Evolutionary conservation across 768 basidiomycete genomes (phyloP).

Genomic region (Tubosaeta brunneosetosa): DNA sequence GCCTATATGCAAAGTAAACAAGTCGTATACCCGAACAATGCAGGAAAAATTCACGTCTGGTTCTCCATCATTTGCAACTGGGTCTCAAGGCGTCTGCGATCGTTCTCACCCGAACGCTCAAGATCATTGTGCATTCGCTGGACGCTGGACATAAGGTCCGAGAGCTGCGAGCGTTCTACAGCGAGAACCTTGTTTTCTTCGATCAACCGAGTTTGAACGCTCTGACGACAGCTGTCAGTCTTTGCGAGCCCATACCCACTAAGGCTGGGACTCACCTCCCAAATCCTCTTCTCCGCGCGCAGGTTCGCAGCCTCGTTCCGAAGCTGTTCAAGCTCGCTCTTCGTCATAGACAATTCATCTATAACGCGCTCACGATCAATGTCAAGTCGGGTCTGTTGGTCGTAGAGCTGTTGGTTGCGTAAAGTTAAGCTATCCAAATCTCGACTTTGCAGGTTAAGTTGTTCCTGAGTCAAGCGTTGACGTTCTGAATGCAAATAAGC

Average conservation of each 20-base stretch:
- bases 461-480: conserved; percentile 66
- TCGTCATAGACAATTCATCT: conserved; percentile 59
- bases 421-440: conserved; percentile 64
- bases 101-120: conserved; percentile 78
- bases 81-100: conserved; percentile 73
- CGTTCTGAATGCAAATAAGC: conserved; percentile 45
- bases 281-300: conserved; percentile 89
- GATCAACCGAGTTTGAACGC: conserved; percentile 71
- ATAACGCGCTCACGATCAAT: conserved; percentile 66
- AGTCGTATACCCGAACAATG: neutral
- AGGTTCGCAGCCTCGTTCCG: conserved; percentile 85
- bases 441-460: conserved; percentile 53
- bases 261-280: conserved; percentile 59
- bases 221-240: conserved; percentile 40
- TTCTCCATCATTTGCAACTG: conserved; percentile 73
- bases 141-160: conserved; percentile 84
- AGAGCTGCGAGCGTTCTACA: conserved; percentile 77
- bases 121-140: conserved; percentile 89
- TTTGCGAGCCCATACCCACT: neutral
- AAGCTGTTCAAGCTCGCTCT: conserved; percentile 64
- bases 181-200: conserved; percentile 81
- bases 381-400: conserved; percentile 69
- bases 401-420: conserved; percentile 68
- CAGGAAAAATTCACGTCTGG: conserved; percentile 56
- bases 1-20: conserved; percentile 38